Evolutionary conservation across 78 protist species (phyloP).

Genomic region (Blattamonas nauphoetae): DNA sequence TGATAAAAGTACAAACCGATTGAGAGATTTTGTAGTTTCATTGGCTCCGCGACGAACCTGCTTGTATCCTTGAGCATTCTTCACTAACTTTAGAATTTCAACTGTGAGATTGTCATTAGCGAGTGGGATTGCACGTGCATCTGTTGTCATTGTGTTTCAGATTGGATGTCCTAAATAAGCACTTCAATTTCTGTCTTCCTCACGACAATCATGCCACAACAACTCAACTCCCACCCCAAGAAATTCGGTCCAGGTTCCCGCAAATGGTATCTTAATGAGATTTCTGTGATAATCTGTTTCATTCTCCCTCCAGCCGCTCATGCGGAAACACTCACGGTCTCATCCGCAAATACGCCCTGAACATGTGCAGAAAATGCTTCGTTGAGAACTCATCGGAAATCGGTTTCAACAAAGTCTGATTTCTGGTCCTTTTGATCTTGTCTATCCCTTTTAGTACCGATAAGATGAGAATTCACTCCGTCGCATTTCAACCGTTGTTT

Average conservation of each 20-base stretch:
- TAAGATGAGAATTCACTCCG: no score
- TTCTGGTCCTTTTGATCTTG: no score
- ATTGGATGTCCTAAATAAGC: no score
- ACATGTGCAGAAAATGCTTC: constrained; percentile 88
- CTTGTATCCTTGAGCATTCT: constrained; percentile 19
- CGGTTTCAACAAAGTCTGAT: constrained; percentile 72
- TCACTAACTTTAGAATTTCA: constrained; percentile 26
- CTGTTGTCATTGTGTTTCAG: no score
- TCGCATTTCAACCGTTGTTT: no score
- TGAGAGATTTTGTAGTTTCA: constrained; percentile 52
- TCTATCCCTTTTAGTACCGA: no score
- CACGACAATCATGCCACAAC: neutral
- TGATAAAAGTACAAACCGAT: constrained; percentile 2
- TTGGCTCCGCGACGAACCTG: constrained; percentile 35
- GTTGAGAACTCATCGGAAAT: constrained; percentile 67
- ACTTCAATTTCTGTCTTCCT: no score
- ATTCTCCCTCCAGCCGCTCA: constrained; percentile 48
- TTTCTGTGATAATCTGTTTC: neutral
- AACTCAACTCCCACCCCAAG: constrained; percentile 51
- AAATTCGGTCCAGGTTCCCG: constrained; percentile 58
- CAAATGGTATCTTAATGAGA: constrained; percentile 24
- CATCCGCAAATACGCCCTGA: constrained; percentile 85
- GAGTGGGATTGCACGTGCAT: constrained; percentile 28
- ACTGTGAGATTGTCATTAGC: constrained; percentile 30
- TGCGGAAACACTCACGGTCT: constrained; percentile 68